phyloP scores from a whole-genome alignment of 2,329 filamentous ascomycete genomes.

The Colletotrichum falcatum region DNA sequence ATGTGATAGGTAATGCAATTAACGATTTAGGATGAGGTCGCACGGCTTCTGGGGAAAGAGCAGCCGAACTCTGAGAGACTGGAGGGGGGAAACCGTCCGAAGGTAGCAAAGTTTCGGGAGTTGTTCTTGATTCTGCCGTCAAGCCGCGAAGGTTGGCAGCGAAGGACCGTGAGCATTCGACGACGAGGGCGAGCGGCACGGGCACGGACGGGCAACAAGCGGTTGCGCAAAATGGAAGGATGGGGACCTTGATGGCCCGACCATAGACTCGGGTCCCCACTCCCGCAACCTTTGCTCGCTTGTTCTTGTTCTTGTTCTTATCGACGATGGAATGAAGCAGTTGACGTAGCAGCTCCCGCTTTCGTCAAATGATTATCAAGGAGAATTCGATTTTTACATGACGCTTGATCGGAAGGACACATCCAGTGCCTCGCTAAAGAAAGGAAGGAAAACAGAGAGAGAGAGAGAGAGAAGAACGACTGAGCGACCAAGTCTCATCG shows the following conservation, averaged over 20 bases:
- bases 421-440: neutral
- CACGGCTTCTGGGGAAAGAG: neutral
- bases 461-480: too few species aligned
- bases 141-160: neutral
- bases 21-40: neutral
- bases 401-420: neutral
- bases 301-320: conserved; percentile 25
- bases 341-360: neutral
- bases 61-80: neutral
- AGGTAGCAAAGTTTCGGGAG: conserved; percentile 20
- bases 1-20: neutral
- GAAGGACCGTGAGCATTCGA: conserved; percentile 19
- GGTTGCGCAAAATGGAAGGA: conserved; percentile 18
- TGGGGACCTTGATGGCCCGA: conserved; percentile 40
- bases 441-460: neutral
- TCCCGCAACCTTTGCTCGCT: conserved; percentile 23
- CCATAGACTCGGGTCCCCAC: conserved; percentile 12
- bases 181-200: conserved; percentile 27
- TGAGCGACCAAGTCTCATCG: too few species aligned
- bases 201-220: neutral
- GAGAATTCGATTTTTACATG: neutral
- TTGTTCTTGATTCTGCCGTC: neutral
- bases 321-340: conserved; percentile 4
- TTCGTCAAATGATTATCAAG: neutral
- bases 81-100: neutral